phyloP scores from a whole-genome alignment of 2,329 filamentous ascomycete species.

The Kalmusia sp. region DNA sequence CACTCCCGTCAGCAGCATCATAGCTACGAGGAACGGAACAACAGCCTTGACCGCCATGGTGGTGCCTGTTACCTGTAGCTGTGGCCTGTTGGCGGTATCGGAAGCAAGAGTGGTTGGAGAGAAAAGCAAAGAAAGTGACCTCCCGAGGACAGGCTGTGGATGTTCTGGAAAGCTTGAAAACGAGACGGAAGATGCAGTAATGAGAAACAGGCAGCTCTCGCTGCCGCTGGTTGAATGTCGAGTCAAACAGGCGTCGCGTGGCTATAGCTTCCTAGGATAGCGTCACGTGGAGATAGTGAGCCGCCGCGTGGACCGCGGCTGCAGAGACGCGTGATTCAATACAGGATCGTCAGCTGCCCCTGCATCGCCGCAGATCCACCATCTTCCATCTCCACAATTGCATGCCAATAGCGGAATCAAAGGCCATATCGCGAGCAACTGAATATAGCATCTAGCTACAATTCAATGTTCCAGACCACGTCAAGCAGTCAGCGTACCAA shows the following conservation, averaged over 20 bases:
- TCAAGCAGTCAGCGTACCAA: too few species aligned
- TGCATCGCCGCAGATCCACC: too few species aligned
- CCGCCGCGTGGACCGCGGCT: constrained; percentile 3
- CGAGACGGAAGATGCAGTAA: constrained; percentile 8
- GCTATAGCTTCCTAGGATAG: constrained; percentile 12
- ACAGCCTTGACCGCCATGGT: constrained; percentile 74
- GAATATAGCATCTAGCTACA: too few species aligned
- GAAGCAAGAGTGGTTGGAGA: constrained; percentile 14
- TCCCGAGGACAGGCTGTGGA: constrained; percentile 7
- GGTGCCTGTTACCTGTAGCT: constrained; percentile 7
- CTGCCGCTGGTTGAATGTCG: constrained; percentile 9
- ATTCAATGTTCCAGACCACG: too few species aligned
- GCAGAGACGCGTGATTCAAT: constrained; percentile 4
- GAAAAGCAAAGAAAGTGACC: constrained; percentile 19
- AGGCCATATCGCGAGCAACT: too few species aligned
- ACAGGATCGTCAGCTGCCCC: too few species aligned
- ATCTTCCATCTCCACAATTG: too few species aligned
- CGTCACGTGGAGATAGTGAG: constrained; percentile 16
- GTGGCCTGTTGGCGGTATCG: constrained; percentile 13
- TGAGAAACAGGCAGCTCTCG: constrained; percentile 26
- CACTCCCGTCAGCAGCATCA: constrained; percentile 96
- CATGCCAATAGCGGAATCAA: too few species aligned
- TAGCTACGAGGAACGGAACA: constrained; percentile 85
- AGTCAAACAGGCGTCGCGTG: constrained; percentile 16
- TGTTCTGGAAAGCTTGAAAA: constrained; percentile 8